These are phyloP conservation scores for Cenchrus purpureus DNA, from an alignment of 176 grass and related monocot species.

Conservation along the genomic window DNA sequence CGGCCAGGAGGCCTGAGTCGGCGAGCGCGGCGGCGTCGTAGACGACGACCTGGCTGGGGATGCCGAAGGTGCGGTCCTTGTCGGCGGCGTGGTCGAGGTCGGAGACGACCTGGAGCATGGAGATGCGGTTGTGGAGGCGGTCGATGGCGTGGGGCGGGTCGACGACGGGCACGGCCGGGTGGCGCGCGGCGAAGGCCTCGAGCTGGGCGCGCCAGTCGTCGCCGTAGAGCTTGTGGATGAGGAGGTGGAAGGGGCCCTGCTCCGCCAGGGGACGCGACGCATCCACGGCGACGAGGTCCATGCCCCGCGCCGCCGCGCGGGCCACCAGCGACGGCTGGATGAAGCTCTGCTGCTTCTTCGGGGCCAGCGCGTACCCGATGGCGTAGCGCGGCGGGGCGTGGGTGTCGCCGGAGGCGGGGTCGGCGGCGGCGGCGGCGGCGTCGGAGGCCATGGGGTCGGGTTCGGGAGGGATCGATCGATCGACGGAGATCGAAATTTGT, in stretches of 20 bases:
- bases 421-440: conserved; percentile 35
- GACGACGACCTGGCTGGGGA: conserved; percentile 85
- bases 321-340: conserved; percentile 78
- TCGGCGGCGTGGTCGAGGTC: conserved; percentile 61
- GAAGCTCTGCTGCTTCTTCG: conserved; percentile 90
- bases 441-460: conserved; percentile 36
- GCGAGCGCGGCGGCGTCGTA: conserved; percentile 68
- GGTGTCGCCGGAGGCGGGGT: conserved; percentile 33
- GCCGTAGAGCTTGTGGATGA: conserved; percentile 86
- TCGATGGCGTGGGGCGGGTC: conserved; percentile 80
- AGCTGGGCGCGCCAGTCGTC: conserved; percentile 78
- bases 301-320: conserved; percentile 47
- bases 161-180: conserved; percentile 65
- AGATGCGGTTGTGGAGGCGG: conserved; percentile 92
- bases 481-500: conserved; percentile 29
- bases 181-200: conserved; percentile 54
- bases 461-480: conserved; percentile 4
- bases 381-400: conserved; percentile 28
- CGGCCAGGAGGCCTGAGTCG: conserved; percentile 71
- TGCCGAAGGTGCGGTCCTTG: conserved; percentile 68
- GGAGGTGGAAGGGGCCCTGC: conserved; percentile 87
- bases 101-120: conserved; percentile 96
- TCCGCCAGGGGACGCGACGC: conserved; percentile 54
- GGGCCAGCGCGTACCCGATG: conserved; percentile 78
- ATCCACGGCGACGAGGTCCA: conserved; percentile 79